Conservation (phyloP, 345 rosid species). For the Gossypium australe region DNA sequence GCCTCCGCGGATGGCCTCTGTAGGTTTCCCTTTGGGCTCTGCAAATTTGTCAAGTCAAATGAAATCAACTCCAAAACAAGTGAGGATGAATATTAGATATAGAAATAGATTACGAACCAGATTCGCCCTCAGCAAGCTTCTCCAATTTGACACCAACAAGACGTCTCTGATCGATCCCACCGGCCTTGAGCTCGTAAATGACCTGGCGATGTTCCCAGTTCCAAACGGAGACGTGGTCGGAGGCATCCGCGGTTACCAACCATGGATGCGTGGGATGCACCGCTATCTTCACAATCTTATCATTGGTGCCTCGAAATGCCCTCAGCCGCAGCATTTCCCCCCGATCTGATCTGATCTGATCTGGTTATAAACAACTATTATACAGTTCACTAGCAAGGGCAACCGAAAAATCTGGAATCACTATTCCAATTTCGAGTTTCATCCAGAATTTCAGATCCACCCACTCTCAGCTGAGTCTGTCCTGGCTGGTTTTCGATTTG, state of each 20-base stretch:
- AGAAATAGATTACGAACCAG: slow-evolving; percentile 34
- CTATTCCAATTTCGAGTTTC: not conserved
- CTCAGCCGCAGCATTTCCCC: slow-evolving; percentile 72
- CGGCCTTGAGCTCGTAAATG: slow-evolving; percentile 91
- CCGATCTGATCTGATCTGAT: slow-evolving; percentile 10
- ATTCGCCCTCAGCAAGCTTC: slow-evolving; percentile 98
- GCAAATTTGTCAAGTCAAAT: not conserved
- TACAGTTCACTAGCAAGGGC: not conserved
- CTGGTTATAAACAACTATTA: not conserved
- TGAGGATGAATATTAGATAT: not conserved
- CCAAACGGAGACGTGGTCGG: slow-evolving; percentile 97
- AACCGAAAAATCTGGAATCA: not conserved
- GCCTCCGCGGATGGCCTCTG: slow-evolving; percentile 94
- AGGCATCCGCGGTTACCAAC: slow-evolving; percentile 94
- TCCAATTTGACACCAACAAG: slow-evolving; percentile 94
- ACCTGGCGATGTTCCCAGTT: slow-evolving; percentile 99
- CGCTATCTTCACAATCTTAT: slow-evolving; percentile 90
- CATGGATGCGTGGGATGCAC: slow-evolving; percentile 99
- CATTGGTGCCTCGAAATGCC: slow-evolving; percentile 78
- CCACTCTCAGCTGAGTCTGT: not conserved
- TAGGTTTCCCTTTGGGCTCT: slow-evolving; percentile 80
- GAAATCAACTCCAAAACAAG: not conserved
- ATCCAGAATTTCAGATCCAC: slow-evolving; percentile 4
- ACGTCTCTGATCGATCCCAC: slow-evolving; percentile 97
- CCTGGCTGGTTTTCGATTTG: not conserved